Evolutionary conservation across 1,284 basidiomycete genomes (phyloP).

Genomic region (Ustilago xerochloae): DNA sequence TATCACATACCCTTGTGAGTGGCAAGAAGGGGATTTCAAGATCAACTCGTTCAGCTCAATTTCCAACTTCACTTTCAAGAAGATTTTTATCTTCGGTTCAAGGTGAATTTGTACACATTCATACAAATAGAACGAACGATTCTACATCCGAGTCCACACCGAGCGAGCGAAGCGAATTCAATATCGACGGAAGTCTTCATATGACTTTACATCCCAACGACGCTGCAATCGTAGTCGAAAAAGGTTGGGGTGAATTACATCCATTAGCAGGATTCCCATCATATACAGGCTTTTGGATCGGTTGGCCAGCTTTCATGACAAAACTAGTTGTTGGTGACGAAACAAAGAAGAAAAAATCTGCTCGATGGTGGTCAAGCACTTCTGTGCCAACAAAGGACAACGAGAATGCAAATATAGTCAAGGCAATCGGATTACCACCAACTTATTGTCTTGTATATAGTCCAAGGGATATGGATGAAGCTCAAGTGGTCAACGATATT

Average conservation of each 20-base stretch:
- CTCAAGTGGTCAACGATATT: conserved; percentile 29
- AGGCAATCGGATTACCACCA: conserved; percentile 41
- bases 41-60: conserved; percentile 35
- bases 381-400: conserved; percentile 10
- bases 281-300: conserved; percentile 43
- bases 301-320: conserved; percentile 39
- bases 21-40: conserved; percentile 21
- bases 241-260: conserved; percentile 54
- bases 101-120: conserved; percentile 51
- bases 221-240: conserved; percentile 31
- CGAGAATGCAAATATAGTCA: conserved; percentile 6
- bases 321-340: too few relatives aligned
- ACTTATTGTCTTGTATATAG: conserved; percentile 52
- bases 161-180: neutral
- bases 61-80: conserved; percentile 24
- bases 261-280: conserved; percentile 45
- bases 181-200: conserved; percentile 47
- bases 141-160: neutral
- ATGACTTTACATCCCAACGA: conserved; percentile 45
- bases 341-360: conserved; percentile 2
- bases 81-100: conserved; percentile 28
- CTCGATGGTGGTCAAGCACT: conserved; percentile 34
- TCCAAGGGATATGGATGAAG: conserved; percentile 42
- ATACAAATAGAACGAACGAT: too few relatives aligned
- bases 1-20: conserved; percentile 40